phyloP scores from a whole-genome alignment of 352 stramenopile species.

The Phytophthora aleatoria region DNA sequence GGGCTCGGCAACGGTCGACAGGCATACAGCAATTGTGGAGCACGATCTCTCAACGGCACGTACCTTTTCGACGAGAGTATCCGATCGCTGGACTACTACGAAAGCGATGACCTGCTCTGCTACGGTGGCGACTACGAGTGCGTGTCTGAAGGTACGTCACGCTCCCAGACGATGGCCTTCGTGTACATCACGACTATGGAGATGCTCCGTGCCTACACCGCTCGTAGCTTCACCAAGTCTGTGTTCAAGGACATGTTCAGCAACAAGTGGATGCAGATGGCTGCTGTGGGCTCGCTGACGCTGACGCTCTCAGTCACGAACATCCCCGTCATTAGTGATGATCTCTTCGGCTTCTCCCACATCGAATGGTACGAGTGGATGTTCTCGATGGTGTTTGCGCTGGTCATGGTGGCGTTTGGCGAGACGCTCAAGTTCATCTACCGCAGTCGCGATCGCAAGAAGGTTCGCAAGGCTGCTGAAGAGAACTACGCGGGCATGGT shows the following conservation, averaged over 20 bases:
- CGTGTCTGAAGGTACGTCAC: constrained; percentile 63
- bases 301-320: constrained; percentile 74
- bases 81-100: constrained; percentile 35
- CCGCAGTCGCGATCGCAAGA: constrained; percentile 60
- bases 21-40: constrained; percentile 55
- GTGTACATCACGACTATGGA: constrained; percentile 84
- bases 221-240: constrained; percentile 78
- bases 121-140: constrained; percentile 61
- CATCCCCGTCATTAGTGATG: constrained; percentile 66
- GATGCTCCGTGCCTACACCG: constrained; percentile 73
- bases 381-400: constrained; percentile 66
- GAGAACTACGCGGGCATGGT: constrained; percentile 52
- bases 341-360: constrained; percentile 70
- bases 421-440: constrained; percentile 75
- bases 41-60: constrained; percentile 34
- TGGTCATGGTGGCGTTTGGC: constrained; percentile 72
- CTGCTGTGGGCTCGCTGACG: constrained; percentile 57
- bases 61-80: constrained; percentile 49
- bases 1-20: constrained; percentile 51
- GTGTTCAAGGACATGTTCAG: constrained; percentile 72
- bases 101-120: constrained; percentile 53
- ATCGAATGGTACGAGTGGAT: constrained; percentile 82
- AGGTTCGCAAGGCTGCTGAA: constrained; percentile 41
- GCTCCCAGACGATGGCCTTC: constrained; percentile 76
- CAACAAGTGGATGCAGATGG: constrained; percentile 85